Evolutionary conservation across 177 flowering plant species (phyloP).

Genomic region (Telopea speciosissima): DNA sequence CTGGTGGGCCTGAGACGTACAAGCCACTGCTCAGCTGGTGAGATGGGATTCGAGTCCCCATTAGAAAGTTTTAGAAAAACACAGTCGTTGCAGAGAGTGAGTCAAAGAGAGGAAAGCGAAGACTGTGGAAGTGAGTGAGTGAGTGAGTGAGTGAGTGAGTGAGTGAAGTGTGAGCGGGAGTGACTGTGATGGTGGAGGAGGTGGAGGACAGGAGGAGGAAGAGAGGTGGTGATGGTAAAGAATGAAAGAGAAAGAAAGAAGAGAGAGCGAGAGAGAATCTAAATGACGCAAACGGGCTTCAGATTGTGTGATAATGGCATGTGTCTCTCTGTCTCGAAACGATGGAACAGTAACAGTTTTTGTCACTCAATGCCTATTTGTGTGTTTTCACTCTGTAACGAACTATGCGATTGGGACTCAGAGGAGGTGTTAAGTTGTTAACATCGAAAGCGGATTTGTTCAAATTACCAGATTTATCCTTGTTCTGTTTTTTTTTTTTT

Average conservation of each 20-base stretch:
- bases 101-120: background rate
- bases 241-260: too few relatives aligned
- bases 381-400: background rate
- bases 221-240: background rate
- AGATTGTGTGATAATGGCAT: background rate
- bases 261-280: too few relatives aligned
- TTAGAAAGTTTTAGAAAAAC: background rate
- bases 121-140: too few relatives aligned
- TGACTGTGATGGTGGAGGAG: background rate
- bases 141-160: too few relatives aligned
- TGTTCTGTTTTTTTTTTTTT: background rate
- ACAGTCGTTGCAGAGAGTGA: background rate
- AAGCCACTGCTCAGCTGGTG: constrained; percentile 37
- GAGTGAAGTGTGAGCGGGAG: background rate
- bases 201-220: too few relatives aligned
- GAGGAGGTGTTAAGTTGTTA: background rate
- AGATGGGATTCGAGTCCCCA: constrained; percentile 33
- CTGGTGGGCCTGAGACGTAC: constrained; percentile 39
- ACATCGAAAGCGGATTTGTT: background rate
- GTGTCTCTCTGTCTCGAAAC: too few relatives aligned
- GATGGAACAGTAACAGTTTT: too few relatives aligned
- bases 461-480: background rate
- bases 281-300: background rate
- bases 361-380: background rate
- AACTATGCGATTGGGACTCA: background rate